These are phyloP conservation scores for Phyllosticta citribraziliensis DNA, from an alignment of 2,329 filamentous ascomycete genomes.

Conservation along the genomic window DNA sequence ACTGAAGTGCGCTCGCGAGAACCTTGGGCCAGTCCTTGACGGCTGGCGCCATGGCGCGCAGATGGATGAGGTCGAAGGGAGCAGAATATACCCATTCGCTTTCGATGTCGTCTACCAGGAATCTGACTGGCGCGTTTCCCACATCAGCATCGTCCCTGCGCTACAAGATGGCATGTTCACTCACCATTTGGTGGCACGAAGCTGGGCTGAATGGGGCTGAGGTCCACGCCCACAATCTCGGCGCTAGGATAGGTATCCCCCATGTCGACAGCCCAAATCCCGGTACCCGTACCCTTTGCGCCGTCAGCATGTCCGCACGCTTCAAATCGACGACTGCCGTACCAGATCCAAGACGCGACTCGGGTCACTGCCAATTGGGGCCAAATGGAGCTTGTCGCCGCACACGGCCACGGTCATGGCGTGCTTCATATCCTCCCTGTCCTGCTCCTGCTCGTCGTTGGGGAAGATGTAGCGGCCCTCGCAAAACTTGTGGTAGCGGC, in stretches of 20 bases:
- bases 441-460: conserved; percentile 30
- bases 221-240: conserved; percentile 27
- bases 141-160: background rate
- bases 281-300: conserved; percentile 16
- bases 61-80: conserved; percentile 36
- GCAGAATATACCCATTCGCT: conserved; percentile 35
- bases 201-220: conserved; percentile 28
- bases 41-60: conserved; percentile 46
- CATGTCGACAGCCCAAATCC: conserved; percentile 32
- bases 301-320: background rate
- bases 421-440: conserved; percentile 30
- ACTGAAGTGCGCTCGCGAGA: conserved; percentile 32
- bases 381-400: conserved; percentile 26
- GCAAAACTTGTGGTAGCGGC: conserved; percentile 29
- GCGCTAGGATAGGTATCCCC: conserved; percentile 25
- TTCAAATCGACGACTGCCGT: background rate
- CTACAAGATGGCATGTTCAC: background rate
- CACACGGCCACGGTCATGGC: conserved; percentile 28
- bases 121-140: conserved; percentile 28
- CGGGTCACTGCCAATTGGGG: conserved; percentile 17
- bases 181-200: conserved; percentile 18
- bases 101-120: conserved; percentile 39
- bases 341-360: conserved; percentile 1
- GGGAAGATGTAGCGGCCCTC: conserved; percentile 26
- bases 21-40: conserved; percentile 36